A percentile compares a stretch with the other conserved stretches of the same genome.
Evolutionary conservation across 805 yeast genomes (phyloP).

Genomic region (Saccharomycopsis lassenensis): DNA sequence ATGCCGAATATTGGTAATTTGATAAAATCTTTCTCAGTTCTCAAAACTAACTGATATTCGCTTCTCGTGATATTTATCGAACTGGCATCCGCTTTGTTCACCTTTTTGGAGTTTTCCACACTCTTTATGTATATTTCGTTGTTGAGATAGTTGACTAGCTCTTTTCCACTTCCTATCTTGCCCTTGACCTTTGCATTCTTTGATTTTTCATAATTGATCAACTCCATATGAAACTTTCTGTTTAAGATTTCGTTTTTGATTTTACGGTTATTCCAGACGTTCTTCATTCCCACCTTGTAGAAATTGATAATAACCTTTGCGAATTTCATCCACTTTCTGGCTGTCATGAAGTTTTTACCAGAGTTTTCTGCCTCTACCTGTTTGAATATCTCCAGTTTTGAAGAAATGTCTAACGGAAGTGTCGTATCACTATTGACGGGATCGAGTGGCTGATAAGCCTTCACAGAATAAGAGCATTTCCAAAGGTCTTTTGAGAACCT

Average conservation of each 20-base stretch:
- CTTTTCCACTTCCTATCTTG: conserved; percentile 19
- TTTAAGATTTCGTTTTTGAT: conserved; percentile 22
- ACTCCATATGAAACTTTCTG: conserved; percentile 23
- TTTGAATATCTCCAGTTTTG: too few species aligned
- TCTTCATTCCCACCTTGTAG: conserved; percentile 47
- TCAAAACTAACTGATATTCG: conserved; percentile 33
- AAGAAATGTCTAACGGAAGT: too few species aligned
- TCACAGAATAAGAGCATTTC: too few species aligned
- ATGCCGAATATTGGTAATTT: conserved; percentile 45
- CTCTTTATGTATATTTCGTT: conserved; percentile 28
- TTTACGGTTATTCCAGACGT: conserved; percentile 39
- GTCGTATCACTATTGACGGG: too few species aligned
- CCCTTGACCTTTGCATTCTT: conserved; percentile 18
- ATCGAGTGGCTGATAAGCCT: too few species aligned
- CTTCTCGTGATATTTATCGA: conserved; percentile 34
- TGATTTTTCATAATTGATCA: conserved; percentile 14
- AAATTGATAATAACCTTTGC: conserved; percentile 38
- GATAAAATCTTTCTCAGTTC: conserved; percentile 30
- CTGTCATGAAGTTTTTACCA: conserved; percentile 20
- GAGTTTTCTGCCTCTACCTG: too few species aligned
- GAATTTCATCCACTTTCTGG: conserved; percentile 32
- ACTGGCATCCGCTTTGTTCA: conserved; percentile 4
- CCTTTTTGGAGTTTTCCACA: conserved; percentile 25
- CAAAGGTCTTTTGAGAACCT: too few species aligned
- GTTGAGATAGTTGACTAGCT: conserved; percentile 28